These are phyloP conservation scores for Lactifluus rugatus DNA, from an alignment of 768 basidiomycete species.

Conservation along the genomic window DNA sequence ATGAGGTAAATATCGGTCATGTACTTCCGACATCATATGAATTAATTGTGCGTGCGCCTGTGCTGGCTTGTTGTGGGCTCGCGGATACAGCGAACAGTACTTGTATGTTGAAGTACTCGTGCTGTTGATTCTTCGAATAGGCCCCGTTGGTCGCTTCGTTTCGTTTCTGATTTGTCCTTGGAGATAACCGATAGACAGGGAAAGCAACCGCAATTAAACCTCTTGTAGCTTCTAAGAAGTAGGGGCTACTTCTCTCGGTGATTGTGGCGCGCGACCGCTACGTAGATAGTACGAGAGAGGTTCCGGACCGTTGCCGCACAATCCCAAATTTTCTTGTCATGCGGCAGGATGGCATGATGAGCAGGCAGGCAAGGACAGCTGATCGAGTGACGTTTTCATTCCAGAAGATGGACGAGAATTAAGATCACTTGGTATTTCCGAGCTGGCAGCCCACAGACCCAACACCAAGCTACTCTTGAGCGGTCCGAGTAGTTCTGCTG, in stretches of 20 bases:
- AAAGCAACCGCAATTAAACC: neutral
- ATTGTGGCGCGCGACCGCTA: neutral
- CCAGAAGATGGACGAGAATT: neutral
- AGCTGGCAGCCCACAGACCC: no score
- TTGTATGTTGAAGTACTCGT: neutral
- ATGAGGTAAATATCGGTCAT: no score
- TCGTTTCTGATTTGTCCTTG: neutral
- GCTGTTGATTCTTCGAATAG: neutral
- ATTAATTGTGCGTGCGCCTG: neutral
- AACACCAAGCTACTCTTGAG: no score
- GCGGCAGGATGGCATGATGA: no score
- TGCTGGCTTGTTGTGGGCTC: neutral
- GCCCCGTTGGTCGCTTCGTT: neutral
- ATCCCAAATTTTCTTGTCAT: no score
- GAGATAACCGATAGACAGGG: neutral
- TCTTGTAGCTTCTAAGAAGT: neutral
- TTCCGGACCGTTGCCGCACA: no score
- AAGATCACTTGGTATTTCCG: neutral
- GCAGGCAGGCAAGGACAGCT: neutral
- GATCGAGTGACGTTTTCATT: neutral
- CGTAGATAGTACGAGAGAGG: neutral
- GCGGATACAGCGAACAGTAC: neutral
- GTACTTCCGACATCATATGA: neutral
- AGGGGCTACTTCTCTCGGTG: neutral
- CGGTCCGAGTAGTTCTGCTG: neutral